Conservation (phyloP, 768 basidiomycete genomes). For the Albatrellus ellisii region DNA sequence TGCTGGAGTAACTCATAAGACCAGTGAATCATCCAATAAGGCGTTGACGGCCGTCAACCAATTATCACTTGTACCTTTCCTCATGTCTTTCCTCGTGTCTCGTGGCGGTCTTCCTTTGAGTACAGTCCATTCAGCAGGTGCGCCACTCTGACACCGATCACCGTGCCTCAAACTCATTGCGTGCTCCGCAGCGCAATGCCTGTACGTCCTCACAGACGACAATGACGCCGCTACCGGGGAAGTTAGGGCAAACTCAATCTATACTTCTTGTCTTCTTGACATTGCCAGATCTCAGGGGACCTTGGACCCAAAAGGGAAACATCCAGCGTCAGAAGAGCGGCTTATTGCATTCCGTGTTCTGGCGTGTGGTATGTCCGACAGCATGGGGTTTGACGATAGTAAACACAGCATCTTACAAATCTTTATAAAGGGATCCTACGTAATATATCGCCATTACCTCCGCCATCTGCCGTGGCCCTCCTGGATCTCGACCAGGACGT, state of each 20-base stretch:
- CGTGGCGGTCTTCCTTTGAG: conserved; percentile 53
- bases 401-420: background rate
- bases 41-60: conserved; percentile 79
- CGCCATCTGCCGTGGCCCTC: conserved; percentile 45
- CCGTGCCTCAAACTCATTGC: background rate
- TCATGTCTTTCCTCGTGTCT: conserved; percentile 80
- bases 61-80: conserved; percentile 64
- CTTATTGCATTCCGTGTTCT: conserved; percentile 46
- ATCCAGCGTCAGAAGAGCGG: conserved; percentile 36
- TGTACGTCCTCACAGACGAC: conserved; percentile 89
- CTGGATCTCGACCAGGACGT: conserved; percentile 63
- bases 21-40: conserved; percentile 86
- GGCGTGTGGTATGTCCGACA: conserved; percentile 50
- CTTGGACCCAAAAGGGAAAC: conserved; percentile 23
- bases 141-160: conserved; percentile 1
- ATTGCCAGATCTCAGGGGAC: conserved; percentile 32
- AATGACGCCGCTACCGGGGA: conserved; percentile 65
- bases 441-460: conserved; percentile 66
- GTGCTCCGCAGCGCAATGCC: conserved; percentile 62
- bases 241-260: conserved; percentile 44
- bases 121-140: conserved; percentile 75
- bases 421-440: conserved; percentile 47
- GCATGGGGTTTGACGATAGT: no score
- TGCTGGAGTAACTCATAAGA: conserved; percentile 14
- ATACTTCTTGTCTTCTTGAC: conserved; percentile 51